phyloP scores from a whole-genome alignment of 805 yeast genomes.

The Saturnispora diversa region DNA sequence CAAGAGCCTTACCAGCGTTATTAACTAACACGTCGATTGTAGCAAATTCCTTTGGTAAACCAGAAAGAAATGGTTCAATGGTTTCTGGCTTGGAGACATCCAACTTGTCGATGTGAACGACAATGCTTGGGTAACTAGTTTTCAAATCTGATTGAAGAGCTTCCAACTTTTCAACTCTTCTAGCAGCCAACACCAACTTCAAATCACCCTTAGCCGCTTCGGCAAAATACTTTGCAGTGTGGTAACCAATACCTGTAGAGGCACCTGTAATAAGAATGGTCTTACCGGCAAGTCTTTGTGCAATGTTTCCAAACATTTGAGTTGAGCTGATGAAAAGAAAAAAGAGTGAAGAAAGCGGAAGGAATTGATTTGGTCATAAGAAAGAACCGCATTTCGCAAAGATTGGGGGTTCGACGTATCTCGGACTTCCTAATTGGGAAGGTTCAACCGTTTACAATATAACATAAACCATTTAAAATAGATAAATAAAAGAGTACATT shows the following conservation, averaged over 20 bases:
- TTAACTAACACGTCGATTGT: conserved; percentile 61
- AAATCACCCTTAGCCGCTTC: conserved; percentile 45
- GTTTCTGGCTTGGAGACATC: conserved; percentile 38
- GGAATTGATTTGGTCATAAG: too few species aligned
- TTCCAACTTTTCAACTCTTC: conserved; percentile 42
- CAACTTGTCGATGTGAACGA: conserved; percentile 30
- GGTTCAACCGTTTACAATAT: background rate
- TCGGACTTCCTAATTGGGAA: conserved; percentile 1
- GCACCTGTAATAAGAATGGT: conserved; percentile 90
- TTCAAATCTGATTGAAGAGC: conserved; percentile 33
- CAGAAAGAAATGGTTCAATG: conserved; percentile 36
- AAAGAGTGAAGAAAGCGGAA: background rate
- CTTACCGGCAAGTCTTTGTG: conserved; percentile 73
- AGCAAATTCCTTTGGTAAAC: conserved; percentile 39
- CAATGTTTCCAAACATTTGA: conserved; percentile 42
- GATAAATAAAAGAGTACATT: background rate
- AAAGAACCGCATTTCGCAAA: too few species aligned
- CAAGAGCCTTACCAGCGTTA: conserved; percentile 77
- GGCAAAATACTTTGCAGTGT: conserved; percentile 84
- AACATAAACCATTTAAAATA: background rate
- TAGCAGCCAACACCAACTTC: conserved; percentile 44
- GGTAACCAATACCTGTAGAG: conserved; percentile 89
- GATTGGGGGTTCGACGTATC: background rate
- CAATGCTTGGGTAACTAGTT: conserved; percentile 29
- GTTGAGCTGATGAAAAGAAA: background rate